Evolutionary conservation across 2,329 filamentous ascomycete genomes (phyloP).

Genomic region (Xylariales sp.): DNA sequence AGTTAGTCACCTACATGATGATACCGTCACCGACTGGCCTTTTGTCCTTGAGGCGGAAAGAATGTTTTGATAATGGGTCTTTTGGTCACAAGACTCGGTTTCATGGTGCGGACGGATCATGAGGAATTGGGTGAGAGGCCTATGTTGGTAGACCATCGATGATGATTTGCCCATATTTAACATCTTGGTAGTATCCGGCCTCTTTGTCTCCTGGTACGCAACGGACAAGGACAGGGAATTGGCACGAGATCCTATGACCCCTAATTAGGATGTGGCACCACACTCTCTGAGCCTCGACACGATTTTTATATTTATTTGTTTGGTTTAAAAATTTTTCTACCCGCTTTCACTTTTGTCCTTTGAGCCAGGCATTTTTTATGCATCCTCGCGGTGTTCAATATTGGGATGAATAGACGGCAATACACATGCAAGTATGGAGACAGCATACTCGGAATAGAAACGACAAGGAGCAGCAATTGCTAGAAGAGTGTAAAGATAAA

Average conservation of each 20-base stretch:
- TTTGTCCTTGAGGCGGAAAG: background rate
- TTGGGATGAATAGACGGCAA: no score
- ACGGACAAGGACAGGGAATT: constrained; percentile 5
- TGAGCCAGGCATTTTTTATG: no score
- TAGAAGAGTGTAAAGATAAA: no score
- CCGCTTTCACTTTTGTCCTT: no score
- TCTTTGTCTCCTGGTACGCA: background rate
- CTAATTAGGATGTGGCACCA: constrained; percentile 5
- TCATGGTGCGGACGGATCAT: constrained; percentile 2
- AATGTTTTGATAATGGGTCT: background rate
- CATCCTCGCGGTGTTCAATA: no score
- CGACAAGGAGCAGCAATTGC: no score
- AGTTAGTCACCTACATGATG: background rate
- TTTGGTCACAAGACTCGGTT: background rate
- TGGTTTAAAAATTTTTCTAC: no score
- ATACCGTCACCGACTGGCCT: background rate
- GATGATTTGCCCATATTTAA: background rate
- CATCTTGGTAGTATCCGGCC: background rate
- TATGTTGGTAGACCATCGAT: background rate
- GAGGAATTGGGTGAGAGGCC: constrained; percentile 4
- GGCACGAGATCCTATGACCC: constrained; percentile 7
- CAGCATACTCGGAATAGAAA: no score
- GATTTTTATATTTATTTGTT: background rate
- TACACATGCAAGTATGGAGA: no score
- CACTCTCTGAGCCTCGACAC: background rate